phyloP scores from a whole-genome alignment of 2,329 filamentous ascomycete species.

The Colletotrichum plurivorum region DNA sequence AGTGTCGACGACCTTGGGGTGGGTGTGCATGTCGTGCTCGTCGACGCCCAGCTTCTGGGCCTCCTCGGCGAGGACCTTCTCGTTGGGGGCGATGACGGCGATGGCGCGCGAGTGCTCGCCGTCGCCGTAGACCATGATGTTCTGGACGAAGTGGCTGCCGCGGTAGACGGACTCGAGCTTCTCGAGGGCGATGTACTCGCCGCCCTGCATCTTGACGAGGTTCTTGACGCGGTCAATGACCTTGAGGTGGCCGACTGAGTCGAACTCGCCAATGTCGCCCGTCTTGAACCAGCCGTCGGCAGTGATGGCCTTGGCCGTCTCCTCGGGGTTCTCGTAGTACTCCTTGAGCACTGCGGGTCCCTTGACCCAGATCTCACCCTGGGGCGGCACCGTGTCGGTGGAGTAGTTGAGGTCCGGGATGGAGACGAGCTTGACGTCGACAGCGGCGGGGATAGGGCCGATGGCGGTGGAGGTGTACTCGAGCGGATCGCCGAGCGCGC shows the following conservation, averaged over 20 bases:
- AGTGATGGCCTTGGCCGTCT: slow-evolving; percentile 84
- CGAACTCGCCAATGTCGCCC: slow-evolving; percentile 94
- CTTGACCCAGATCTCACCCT: slow-evolving; percentile 93
- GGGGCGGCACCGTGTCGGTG: slow-evolving; percentile 80
- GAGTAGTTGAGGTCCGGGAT: slow-evolving; percentile 91
- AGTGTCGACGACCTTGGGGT: slow-evolving; percentile 73
- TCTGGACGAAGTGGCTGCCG: slow-evolving; percentile 81
- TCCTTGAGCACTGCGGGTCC: slow-evolving; percentile 81
- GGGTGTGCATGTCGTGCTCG: slow-evolving; percentile 76
- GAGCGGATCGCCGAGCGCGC: slow-evolving; percentile 85
- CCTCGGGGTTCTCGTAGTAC: slow-evolving; percentile 89
- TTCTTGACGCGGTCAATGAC: slow-evolving; percentile 99
- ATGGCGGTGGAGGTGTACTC: slow-evolving; percentile 85
- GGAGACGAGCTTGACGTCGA: slow-evolving; percentile 94
- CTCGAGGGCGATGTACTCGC: slow-evolving; percentile 97
- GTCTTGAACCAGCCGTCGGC: slow-evolving; percentile 97
- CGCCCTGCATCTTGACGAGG: slow-evolving; percentile 93
- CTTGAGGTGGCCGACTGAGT: slow-evolving; percentile 81
- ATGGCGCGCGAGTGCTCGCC: slow-evolving; percentile 82
- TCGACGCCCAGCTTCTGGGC: slow-evolving; percentile 74
- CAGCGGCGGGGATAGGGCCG: slow-evolving; percentile 81
- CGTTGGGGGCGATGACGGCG: slow-evolving; percentile 81
- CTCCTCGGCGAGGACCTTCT: slow-evolving; percentile 73
- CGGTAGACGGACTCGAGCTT: slow-evolving; percentile 95
- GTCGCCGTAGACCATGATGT: slow-evolving; percentile 90